Percentiles rank a stretch among this genome's conserved stretches.
Evolutionary conservation across 2,329 filamentous ascomycete species (phyloP).

Genomic region (Penicillium sp.): DNA sequence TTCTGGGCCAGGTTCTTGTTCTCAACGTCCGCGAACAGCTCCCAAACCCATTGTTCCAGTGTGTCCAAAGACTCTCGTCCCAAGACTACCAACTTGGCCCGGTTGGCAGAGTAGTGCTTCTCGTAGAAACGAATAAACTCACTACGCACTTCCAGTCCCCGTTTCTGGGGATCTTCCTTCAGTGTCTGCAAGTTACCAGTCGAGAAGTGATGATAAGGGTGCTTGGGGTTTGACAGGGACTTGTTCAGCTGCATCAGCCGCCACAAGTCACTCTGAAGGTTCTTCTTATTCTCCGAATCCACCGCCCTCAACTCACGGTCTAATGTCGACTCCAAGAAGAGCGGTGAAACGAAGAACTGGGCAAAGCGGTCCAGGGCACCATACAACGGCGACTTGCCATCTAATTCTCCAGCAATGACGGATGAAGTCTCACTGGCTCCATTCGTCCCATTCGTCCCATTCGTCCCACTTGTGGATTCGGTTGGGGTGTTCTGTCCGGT

Average conservation of each 20-base stretch:
- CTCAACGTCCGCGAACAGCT: constrained; percentile 75
- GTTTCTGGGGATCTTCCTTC: constrained; percentile 74
- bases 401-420: constrained; percentile 20
- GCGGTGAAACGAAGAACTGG: constrained; percentile 86
- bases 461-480: constrained; percentile 27
- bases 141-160: constrained; percentile 79
- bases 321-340: constrained; percentile 80
- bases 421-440: constrained; percentile 14
- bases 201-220: constrained; percentile 88
- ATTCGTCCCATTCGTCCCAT: constrained; percentile 4
- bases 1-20: constrained; percentile 75
- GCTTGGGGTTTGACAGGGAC: constrained; percentile 78
- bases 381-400: constrained; percentile 60
- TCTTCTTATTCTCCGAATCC: constrained; percentile 97
- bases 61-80: constrained; percentile 79
- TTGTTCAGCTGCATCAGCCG: constrained; percentile 84
- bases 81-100: constrained; percentile 87
- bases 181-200: constrained; percentile 85
- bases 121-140: constrained; percentile 92
- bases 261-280: constrained; percentile 87
- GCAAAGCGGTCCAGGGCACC: constrained; percentile 88
- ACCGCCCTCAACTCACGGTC: constrained; percentile 86
- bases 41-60: constrained; percentile 77
- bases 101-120: constrained; percentile 86
- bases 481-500: constrained; percentile 27